Evolutionary conservation across 805 yeast genomes (phyloP), one percentile per base, ranked within the genome.

Genomic region (Millerago galiae): DNA sequence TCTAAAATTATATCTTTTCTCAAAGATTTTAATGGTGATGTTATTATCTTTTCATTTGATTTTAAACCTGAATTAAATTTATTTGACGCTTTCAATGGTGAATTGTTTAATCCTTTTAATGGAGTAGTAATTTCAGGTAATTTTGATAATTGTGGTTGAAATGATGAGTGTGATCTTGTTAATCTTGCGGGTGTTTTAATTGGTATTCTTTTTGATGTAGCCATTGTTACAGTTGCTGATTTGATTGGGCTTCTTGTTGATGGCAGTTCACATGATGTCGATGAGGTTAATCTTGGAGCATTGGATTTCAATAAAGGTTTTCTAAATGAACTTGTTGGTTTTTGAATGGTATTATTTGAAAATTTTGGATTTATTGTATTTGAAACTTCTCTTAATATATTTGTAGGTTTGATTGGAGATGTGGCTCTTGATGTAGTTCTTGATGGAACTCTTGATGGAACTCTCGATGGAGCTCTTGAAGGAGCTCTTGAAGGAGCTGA

Each of bases 1-100:
- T 46, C 43, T 1, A 32, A 3, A n/a, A 29, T 31, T 4, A 5
- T 10, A n/a, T 34, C 42, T 16, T 33, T 46, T 21, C 43, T 16
- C 13, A 57, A 28, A 2, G 60, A 54, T 29, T 51, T 56, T 40
- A 57, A 52, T 1, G 61, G 61, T 2, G 60, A 57, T 1, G 61
- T 57, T 8, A 43, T 38, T 9, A 56, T 45, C 28, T 43, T 54
- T 3, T 33, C 41, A n/a, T 41, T 46, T 2, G 18, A 12, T 17
- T 42, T 40, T 33, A 17, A 34, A 8, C 16, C 12, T 38, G 36
- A 18, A 26, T 51, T 54, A 9, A 48, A 44, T 9, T 33, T 41
- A 7, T 44, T 33, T 4, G 49, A 46, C 5, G 44, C 24, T 38
- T 38, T 51, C 36, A 54, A 35, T 5, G 59, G 58, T 3, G 52